Evolutionary conservation across 2,329 filamentous ascomycete species (phyloP).

Genomic region (Sporothrix brasiliensis): DNA sequence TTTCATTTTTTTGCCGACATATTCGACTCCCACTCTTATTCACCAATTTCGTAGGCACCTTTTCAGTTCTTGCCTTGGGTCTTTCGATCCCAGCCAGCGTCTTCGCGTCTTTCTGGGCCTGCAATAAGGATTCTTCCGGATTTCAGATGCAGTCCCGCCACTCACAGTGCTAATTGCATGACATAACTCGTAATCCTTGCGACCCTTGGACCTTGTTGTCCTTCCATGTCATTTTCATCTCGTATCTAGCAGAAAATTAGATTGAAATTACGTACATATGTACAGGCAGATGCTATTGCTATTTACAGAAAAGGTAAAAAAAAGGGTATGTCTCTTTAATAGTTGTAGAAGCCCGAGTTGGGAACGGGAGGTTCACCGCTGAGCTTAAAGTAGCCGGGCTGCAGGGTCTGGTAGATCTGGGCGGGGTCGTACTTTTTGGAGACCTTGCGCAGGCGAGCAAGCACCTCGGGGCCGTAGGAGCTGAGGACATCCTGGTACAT

Average conservation of each 20-base stretch:
- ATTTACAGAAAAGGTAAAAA: not conserved
- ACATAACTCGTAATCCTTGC: no score
- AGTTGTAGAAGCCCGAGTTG: constrained; percentile 23
- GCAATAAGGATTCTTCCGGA: no score
- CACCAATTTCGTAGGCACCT: not conserved
- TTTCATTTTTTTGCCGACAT: no score
- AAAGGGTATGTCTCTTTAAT: not conserved
- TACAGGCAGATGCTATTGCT: not conserved
- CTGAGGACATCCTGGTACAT: constrained; percentile 45
- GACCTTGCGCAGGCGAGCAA: constrained; percentile 40
- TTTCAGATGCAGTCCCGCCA: no score
- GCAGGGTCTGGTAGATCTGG: constrained; percentile 43
- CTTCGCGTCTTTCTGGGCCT: not conserved
- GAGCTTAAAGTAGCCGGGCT: constrained; percentile 41
- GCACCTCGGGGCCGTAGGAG: constrained; percentile 47
- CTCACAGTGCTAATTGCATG: no score
- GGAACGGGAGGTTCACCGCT: constrained; percentile 2
- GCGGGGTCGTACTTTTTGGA: constrained; percentile 44
- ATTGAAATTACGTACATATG: not conserved
- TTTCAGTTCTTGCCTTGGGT: not conserved
- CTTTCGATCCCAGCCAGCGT: not conserved
- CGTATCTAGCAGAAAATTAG: no score
- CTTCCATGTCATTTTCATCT: no score
- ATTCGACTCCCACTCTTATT: not conserved
- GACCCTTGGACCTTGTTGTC: no score